These are phyloP conservation scores for Piper longum DNA, from an alignment of 164 flowering plant genomes.

Conservation along the genomic window DNA sequence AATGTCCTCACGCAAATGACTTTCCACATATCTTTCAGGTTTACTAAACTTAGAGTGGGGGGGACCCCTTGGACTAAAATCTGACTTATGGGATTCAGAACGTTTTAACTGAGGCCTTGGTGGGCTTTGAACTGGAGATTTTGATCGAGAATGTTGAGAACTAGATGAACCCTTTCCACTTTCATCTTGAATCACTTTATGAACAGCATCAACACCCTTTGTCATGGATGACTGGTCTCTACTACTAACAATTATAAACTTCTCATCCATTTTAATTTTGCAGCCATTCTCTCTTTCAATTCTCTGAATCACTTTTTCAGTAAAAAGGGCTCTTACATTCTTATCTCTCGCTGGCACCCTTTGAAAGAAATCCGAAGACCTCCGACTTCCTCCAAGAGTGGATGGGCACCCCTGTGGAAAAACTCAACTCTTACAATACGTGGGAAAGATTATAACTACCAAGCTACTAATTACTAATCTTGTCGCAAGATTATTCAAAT, in stretches of 20 bases:
- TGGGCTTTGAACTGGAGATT: slow-evolving; percentile 56
- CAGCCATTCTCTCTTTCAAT: slow-evolving; percentile 94
- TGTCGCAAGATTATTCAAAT: no score
- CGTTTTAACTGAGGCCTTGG: slow-evolving; percentile 32
- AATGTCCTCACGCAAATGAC: slow-evolving; percentile 58
- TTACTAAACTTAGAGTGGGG: slow-evolving; percentile 13
- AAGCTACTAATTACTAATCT: background rate
- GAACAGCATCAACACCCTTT: slow-evolving; percentile 98
- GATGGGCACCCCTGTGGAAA: slow-evolving; percentile 81
- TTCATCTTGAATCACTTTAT: slow-evolving; percentile 59
- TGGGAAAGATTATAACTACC: background rate
- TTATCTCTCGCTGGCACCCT: slow-evolving; percentile 87
- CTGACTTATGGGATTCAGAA: slow-evolving; percentile 51
- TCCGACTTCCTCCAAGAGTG: slow-evolving; percentile 93
- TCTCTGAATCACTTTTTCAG: slow-evolving; percentile 57
- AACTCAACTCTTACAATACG: background rate
- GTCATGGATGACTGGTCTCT: slow-evolving; percentile 66
- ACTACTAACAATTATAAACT: slow-evolving; percentile 88
- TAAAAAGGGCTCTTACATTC: slow-evolving; percentile 65
- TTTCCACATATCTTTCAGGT: slow-evolving; percentile 63
- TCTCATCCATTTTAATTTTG: slow-evolving; percentile 84
- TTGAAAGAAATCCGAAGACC: slow-evolving; percentile 90
- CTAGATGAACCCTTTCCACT: slow-evolving; percentile 34
- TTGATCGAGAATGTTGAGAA: slow-evolving; percentile 41
- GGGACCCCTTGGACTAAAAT: slow-evolving; percentile 35